Conservation (phyloP, 805 yeast genomes). For the Ogataea trehalophila region DNA sequence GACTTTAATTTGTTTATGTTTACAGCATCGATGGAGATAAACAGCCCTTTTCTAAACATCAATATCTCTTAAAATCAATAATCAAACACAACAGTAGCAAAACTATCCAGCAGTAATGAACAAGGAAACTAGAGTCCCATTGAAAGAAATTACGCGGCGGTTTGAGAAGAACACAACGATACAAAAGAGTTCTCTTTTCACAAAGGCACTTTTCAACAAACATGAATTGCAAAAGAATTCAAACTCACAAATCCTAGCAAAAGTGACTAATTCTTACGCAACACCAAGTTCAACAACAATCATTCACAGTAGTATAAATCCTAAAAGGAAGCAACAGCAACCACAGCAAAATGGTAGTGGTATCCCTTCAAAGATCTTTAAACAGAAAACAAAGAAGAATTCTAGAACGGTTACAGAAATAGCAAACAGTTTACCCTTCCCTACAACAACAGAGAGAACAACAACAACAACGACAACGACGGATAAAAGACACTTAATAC, state of each 20-base stretch:
- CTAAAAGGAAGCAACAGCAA: not conserved
- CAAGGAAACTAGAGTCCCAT: slow-evolving; percentile 2
- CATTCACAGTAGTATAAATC: not conserved
- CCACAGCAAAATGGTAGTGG: not conserved
- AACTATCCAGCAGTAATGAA: not conserved
- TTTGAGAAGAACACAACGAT: not conserved
- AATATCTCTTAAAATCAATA: too few relatives aligned
- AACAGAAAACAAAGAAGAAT: not conserved
- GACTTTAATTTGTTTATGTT: too few relatives aligned
- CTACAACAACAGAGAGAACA: not conserved
- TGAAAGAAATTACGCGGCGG: slow-evolving; percentile 9
- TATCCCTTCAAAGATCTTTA: not conserved
- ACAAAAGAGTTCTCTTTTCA: not conserved
- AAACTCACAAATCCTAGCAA: not conserved
- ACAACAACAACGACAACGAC: not conserved
- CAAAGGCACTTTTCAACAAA: slow-evolving; percentile 3
- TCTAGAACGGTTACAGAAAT: not conserved
- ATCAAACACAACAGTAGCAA: too few relatives aligned
- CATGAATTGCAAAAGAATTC: not conserved
- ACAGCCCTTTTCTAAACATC: too few relatives aligned
- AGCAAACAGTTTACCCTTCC: not conserved
- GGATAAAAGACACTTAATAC: too few relatives aligned
- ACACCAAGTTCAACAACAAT: not conserved
- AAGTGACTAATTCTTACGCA: not conserved
- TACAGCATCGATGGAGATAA: too few relatives aligned